phyloP scores from a whole-genome alignment of 2,329 filamentous ascomycete genomes.

The Ophiocordyceps unilateralis region DNA sequence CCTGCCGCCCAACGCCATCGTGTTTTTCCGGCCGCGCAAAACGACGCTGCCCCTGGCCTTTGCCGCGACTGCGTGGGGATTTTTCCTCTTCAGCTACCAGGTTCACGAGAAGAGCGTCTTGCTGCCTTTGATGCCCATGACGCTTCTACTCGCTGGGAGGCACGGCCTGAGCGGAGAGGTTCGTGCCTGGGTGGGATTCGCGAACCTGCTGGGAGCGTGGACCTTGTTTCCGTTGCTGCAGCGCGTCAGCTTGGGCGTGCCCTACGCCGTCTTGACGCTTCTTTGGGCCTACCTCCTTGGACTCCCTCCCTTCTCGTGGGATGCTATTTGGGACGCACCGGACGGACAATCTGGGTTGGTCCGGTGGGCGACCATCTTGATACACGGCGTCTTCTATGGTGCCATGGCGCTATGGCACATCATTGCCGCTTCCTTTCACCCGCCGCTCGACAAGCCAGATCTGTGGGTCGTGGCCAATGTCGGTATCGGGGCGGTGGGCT shows the following conservation, averaged over 20 bases:
- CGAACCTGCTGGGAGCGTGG: slow-evolving; percentile 77
- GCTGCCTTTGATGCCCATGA: slow-evolving; percentile 86
- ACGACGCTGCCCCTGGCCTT: slow-evolving; percentile 65
- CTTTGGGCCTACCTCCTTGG: slow-evolving; percentile 88
- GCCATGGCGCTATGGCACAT: slow-evolving; percentile 71
- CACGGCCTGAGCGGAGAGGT: slow-evolving; percentile 60
- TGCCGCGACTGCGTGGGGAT: slow-evolving; percentile 79
- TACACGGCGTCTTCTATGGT: slow-evolving; percentile 63
- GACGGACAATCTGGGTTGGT: slow-evolving; percentile 17
- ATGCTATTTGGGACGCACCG: slow-evolving; percentile 46
- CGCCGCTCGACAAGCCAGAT: slow-evolving; percentile 69
- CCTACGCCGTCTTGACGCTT: slow-evolving; percentile 69
- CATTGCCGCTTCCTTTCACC: slow-evolving; percentile 46
- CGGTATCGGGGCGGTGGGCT: slow-evolving; percentile 68
- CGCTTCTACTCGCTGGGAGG: slow-evolving; percentile 61
- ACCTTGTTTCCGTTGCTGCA: slow-evolving; percentile 85
- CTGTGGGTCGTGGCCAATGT: slow-evolving; percentile 90
- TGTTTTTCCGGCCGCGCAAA: slow-evolving; percentile 64
- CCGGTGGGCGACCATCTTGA: slow-evolving; percentile 40
- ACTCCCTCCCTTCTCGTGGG: slow-evolving; percentile 59
- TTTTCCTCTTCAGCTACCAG: slow-evolving; percentile 95
- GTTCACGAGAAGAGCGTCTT: slow-evolving; percentile 97
- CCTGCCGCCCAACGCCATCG: slow-evolving; percentile 57
- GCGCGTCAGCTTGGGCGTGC: slow-evolving; percentile 66
- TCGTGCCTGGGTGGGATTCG: slow-evolving; percentile 88